A percentile compares a stretch with the other conserved stretches of the same genome.
These are phyloP conservation scores for Exobasidium cylindrosporum DNA, from an alignment of 1,284 basidiomycete species.

Conservation along the genomic window DNA sequence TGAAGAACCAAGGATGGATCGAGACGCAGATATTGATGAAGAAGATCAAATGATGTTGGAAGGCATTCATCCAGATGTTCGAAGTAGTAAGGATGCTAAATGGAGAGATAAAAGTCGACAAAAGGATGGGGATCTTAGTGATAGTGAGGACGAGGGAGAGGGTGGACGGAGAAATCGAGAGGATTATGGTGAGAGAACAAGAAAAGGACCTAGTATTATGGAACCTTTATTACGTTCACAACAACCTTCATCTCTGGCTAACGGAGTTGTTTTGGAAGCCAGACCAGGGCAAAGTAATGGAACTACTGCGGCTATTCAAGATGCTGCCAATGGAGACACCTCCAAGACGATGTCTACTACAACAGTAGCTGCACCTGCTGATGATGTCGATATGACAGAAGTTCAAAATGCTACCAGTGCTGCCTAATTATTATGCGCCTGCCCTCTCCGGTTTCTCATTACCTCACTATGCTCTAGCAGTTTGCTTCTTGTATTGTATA, in stretches of 20 bases:
- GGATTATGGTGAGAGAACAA: constrained; percentile 8
- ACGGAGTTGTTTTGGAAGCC: not conserved
- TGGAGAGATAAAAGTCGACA: constrained; percentile 30
- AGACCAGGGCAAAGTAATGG: not conserved
- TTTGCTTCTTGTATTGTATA: not conserved
- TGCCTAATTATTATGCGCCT: not conserved
- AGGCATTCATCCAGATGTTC: constrained; percentile 26
- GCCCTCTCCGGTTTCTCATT: not conserved
- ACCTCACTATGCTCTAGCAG: not conserved
- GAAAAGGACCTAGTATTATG: constrained; percentile 6
- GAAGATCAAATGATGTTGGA: constrained; percentile 24
- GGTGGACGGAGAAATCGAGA: constrained; percentile 25
- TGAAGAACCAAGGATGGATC: constrained; percentile 38
- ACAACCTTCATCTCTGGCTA: not conserved
- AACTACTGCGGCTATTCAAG: not conserved
- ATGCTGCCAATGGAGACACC: not conserved
- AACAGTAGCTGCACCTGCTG: not conserved
- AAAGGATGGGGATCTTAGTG: constrained; percentile 37
- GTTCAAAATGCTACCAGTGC: not conserved
- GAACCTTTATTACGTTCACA: not conserved
- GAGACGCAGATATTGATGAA: constrained; percentile 32
- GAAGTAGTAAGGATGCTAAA: constrained; percentile 32
- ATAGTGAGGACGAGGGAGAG: constrained; percentile 41
- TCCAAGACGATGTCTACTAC: too few relatives aligned
- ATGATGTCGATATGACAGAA: not conserved